phyloP scores from a whole-genome alignment of 202 grass and related monocot genomes.

The Setaria viridis region DNA sequence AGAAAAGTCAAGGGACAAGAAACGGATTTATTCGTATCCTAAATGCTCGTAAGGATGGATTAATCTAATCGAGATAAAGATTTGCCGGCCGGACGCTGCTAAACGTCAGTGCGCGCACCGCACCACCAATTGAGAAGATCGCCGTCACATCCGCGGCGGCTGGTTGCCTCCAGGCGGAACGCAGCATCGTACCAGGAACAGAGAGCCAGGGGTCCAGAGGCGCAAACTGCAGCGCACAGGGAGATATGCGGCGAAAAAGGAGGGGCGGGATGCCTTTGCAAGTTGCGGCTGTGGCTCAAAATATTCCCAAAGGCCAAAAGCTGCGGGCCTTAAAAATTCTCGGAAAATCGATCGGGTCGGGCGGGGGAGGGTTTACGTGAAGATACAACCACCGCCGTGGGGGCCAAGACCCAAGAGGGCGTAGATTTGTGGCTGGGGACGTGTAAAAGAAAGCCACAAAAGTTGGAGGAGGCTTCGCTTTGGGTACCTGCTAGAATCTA shows the following conservation, averaged over 20 bases:
- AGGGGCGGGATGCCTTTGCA: conserved; percentile 14
- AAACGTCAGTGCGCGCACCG: conserved; percentile 21
- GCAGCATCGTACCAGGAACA: conserved; percentile 34
- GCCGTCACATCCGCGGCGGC: neutral
- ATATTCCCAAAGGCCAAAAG: conserved; percentile 46
- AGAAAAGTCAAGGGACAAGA: neutral
- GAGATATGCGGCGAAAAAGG: neutral
- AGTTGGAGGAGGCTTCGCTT: neutral
- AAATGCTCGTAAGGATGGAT: neutral
- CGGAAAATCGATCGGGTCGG: conserved; percentile 2
- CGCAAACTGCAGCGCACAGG: neutral
- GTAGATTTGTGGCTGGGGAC: neutral
- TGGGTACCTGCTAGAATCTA: neutral
- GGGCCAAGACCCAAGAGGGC: neutral
- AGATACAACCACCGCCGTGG: conserved; percentile 11
- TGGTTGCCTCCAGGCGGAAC: neutral
- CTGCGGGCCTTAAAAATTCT: neutral
- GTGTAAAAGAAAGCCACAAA: conserved; percentile 37
- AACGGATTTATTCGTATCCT: neutral
- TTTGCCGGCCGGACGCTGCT: neutral
- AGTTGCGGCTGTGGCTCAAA: conserved; percentile 33
- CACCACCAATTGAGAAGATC: neutral
- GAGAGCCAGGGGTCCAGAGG: neutral
- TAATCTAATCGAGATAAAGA: neutral
- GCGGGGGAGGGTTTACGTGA: conserved; percentile 33